Evolutionary conservation across 78 protist species (phyloP), one percentile per base, ranked within the genome.

Genomic region (Dictyostelium citrinum): DNA sequence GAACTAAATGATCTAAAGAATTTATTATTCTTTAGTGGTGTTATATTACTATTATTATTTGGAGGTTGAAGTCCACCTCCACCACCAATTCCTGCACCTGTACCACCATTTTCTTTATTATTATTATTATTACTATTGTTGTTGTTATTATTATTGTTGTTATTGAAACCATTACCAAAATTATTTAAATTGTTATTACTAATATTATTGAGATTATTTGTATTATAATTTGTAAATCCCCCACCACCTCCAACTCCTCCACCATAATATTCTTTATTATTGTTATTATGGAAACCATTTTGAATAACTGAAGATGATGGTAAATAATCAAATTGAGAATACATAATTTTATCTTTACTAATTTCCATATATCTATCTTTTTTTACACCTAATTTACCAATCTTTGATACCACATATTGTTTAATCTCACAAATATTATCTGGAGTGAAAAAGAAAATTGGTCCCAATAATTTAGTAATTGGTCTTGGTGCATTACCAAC

Each of bases 401-500:
- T 14, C 55, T 88, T 88, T 8, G 60, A n/a, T 76, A 85, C 61
- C 0, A 49, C 75, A 85, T 76, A 85, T 76, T 85, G 92, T 61
- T 61, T 88, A 49, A 55, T 77, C 39, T 88, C 93, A 78, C 86
- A 83, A 78, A 83, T 83, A 41, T 83, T 78, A 78, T 88, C 85
- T 33, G 93, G 93, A 7, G 93, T 88, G 35, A 88, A 88, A 72
- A 88, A 88, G 77, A 88, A 88, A 0, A 88, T 35, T 78, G 93
- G 93, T 0, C 93, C 93, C 2, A 88, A 46, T 33, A 88, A 22
- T 41, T 88, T 88, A 0, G 93, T 88, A 20, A 88, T 88, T 24
- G 93, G 81, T 78, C 93, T 76, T 22, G 93, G 93, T 14, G 93
- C 93, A 88, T 88, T 88, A n/a, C 93, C 93, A 41, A 83, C 27